These are phyloP conservation scores for Testicularia cyperi DNA, from an alignment of 1,284 basidiomycete genomes.

Conservation along the genomic window DNA sequence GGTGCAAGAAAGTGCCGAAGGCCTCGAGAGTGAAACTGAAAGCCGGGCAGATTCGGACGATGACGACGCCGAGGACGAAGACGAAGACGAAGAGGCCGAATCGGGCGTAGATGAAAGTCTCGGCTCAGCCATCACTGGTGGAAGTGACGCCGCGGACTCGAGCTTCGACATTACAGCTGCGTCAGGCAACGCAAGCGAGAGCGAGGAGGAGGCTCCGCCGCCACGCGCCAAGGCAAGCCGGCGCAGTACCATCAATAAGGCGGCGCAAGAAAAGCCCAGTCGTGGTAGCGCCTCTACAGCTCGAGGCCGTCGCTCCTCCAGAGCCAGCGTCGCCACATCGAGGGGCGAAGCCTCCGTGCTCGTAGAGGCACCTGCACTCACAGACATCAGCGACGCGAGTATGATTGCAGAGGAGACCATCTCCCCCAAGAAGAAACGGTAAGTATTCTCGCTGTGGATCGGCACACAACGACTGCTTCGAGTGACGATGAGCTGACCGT, in stretches of 20 bases:
- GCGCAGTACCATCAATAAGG: conserved; percentile 4
- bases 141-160: conserved; percentile 17
- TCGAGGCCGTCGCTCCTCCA: conserved; percentile 10
- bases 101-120: conserved; percentile 7
- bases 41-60: not conserved
- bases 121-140: conserved; percentile 6
- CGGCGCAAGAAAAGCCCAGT: not conserved
- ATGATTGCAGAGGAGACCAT: conserved; percentile 17
- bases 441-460: not conserved
- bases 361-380: conserved; percentile 8
- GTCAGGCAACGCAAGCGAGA: conserved; percentile 1
- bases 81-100: conserved; percentile 3
- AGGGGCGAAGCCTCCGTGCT: conserved; percentile 13
- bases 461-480: too few species aligned
- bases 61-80: conserved; percentile 3
- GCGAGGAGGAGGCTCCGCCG: conserved; percentile 14
- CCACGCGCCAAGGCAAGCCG: conserved; percentile 17
- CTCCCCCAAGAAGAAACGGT: conserved; percentile 11
- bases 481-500: too few species aligned
- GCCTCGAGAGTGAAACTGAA: too few species aligned
- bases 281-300: too few species aligned
- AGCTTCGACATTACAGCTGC: conserved; percentile 8
- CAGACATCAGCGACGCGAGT: conserved; percentile 32
- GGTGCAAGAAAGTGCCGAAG: too few species aligned
- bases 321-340: conserved; percentile 6